Conservation (phyloP, 2,329 filamentous ascomycete genomes). For the Colletotrichum spaethianum region DNA sequence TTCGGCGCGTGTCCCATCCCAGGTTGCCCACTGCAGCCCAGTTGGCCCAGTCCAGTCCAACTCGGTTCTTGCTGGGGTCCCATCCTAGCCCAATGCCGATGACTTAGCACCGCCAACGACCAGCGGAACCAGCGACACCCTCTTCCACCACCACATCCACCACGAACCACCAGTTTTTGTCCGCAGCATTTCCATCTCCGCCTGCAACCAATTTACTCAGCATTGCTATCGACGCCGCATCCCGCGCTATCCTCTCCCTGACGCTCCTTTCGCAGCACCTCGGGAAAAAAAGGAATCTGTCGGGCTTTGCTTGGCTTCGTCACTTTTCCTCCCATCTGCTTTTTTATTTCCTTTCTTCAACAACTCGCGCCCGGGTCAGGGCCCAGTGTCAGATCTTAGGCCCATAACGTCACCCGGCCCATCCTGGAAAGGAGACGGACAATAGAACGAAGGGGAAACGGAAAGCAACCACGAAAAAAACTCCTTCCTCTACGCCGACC, state of each 20-base stretch:
- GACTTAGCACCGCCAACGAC: conserved; percentile 24
- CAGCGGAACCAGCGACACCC: conserved; percentile 6
- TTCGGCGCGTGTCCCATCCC: conserved; percentile 28
- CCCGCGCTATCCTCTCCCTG: conserved; percentile 7
- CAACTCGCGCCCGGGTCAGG: conserved; percentile 25
- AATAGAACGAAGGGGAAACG: conserved; percentile 41
- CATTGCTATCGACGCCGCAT: conserved; percentile 31
- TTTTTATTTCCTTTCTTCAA: conserved; percentile 3
- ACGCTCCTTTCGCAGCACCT: conserved; percentile 34
- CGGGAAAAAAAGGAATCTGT: background rate
- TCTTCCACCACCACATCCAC: conserved; percentile 18
- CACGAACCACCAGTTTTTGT: conserved; percentile 20
- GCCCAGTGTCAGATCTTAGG: conserved; percentile 35
- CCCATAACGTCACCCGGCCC: conserved; percentile 40
- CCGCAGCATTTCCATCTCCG: conserved; percentile 30
- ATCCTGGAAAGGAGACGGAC: conserved; percentile 37
- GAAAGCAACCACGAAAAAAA: conserved; percentile 33
- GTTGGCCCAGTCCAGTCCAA: conserved; percentile 5
- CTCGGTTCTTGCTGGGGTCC: conserved; percentile 1
- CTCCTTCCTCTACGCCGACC: conserved; percentile 23
- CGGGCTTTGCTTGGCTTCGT: background rate
- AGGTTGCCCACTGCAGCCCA: conserved; percentile 12
- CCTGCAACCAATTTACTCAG: conserved; percentile 23
- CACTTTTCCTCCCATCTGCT: background rate
- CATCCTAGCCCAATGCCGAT: conserved; percentile 39